Evolutionary conservation across 345 rosid species (phyloP), one percentile per base, ranked within the genome.

Genomic region (Schrenkiella parvula): DNA sequence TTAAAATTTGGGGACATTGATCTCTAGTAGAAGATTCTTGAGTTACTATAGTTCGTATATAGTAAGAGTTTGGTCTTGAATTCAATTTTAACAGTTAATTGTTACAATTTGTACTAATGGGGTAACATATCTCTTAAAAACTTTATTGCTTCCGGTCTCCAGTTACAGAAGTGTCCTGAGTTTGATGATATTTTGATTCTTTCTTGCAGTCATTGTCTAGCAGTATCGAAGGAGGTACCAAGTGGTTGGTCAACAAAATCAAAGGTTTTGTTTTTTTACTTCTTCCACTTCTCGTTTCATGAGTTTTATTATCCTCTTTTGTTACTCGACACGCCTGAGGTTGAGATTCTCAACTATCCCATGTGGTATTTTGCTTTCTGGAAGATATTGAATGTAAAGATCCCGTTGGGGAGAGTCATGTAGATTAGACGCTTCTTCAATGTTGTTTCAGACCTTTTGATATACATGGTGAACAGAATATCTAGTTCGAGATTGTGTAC

Each of bases 221-320:
- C 79, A 89, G 96, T 79, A 87, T 89, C 70, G 90, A 85, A 86
- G 96, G 93, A 75, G 96, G 98, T 74, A 79, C 97, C 41, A 95
- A 86, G 73, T 91, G 96, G 96, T 53, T 91, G 80, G 99, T 95
- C 64, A 91, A 88, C 84, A 95, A 89, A 79, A 28, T 95, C 53
- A 95, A 91, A 95, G 99, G 99, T 89, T 54, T 53, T 61, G 10
- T 71, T 51, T 71, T 51, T 63, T 8, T 42, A 6, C 53, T n/a
- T 66, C 34, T 25, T 47, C n/a, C 51, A 3, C 5, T 42, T 50
- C 54, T 46, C 0, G 15, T 66, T 19, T 63, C 29, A 22, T 32
- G 3, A 18, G 0, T 25, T 47, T 47, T 29, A 19, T 38, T n/a
- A 9, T 7, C 8, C 18, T 14, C n/a, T 60, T 61, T 31, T 57